Percentiles rank a stretch among this genome's conserved stretches.
Conservation (phyloP, 306 rosid genomes). For the Neltuma alba region DNA sequence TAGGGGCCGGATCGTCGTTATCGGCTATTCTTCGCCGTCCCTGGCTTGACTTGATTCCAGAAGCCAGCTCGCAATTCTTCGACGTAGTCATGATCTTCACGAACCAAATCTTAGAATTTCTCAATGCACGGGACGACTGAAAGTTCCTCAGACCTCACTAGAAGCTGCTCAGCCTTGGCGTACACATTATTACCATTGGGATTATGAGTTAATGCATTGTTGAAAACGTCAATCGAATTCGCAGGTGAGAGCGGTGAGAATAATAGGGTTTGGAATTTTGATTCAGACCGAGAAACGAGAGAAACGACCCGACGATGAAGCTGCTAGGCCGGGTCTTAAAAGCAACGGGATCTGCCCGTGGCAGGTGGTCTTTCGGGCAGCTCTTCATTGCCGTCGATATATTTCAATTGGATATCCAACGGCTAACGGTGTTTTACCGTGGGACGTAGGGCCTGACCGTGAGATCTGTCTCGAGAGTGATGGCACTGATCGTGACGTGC, state of each 20-base stretch:
- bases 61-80: background rate
- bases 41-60: background rate
- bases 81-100: background rate
- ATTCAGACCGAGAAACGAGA: too few relatives aligned
- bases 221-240: conserved; percentile 68
- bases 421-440: background rate
- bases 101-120: background rate
- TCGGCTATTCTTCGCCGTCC: background rate
- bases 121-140: too few relatives aligned
- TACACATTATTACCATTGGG: too few relatives aligned
- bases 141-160: conserved; percentile 56
- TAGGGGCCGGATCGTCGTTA: conserved; percentile 33
- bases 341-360: conserved; percentile 84
- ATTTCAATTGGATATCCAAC: conserved; percentile 29
- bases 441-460: conserved; percentile 44
- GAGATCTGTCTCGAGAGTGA: conserved; percentile 49
- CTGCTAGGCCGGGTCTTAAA: conserved; percentile 77
- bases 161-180: conserved; percentile 60
- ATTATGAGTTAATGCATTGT: conserved; percentile 69
- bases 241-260: conserved; percentile 25
- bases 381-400: background rate
- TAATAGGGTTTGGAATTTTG: too few relatives aligned
- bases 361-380: conserved; percentile 45
- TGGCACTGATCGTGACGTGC: conserved; percentile 22
- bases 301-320: too few relatives aligned